Conservation (phyloP, 2,329 filamentous ascomycete species). For the Paraphaeosphaeria minitans region DNA sequence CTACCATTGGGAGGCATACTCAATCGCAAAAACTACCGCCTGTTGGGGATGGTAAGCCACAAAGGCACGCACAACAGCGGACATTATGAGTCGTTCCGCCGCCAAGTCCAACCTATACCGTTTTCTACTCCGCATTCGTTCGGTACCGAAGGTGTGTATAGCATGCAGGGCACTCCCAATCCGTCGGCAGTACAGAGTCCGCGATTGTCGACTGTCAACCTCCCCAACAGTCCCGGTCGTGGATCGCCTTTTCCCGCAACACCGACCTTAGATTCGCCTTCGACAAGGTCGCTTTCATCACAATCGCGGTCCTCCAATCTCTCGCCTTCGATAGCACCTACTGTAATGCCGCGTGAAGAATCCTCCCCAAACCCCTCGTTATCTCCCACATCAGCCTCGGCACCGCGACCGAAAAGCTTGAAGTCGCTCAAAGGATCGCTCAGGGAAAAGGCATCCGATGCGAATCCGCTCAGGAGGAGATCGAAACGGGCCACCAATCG, state of each 20-base stretch:
- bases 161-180: constrained; percentile 58
- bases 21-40: constrained; percentile 77
- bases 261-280: constrained; percentile 36
- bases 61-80: constrained; percentile 95
- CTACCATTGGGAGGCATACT: constrained; percentile 80
- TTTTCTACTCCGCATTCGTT: constrained; percentile 84
- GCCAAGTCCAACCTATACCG: constrained; percentile 78
- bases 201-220: constrained; percentile 46
- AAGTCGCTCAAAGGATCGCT: constrained; percentile 42
- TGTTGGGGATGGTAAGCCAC: constrained; percentile 88
- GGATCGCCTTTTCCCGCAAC: constrained; percentile 32
- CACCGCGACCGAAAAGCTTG: constrained; percentile 28
- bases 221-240: constrained; percentile 27
- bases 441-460: constrained; percentile 40
- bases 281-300: constrained; percentile 40
- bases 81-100: constrained; percentile 94
- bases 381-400: constrained; percentile 24
- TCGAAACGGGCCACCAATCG: constrained; percentile 67
- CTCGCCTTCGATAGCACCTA: constrained; percentile 23
- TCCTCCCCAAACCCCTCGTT: constrained; percentile 24
- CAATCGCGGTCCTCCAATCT: constrained; percentile 34
- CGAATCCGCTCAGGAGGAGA: constrained; percentile 57
- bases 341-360: constrained; percentile 29
- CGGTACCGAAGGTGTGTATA: constrained; percentile 75
- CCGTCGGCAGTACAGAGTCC: constrained; percentile 57